Base-by-base conservation (phyloP, 345 rosid species). In the Kernera saxatilis region DNA sequence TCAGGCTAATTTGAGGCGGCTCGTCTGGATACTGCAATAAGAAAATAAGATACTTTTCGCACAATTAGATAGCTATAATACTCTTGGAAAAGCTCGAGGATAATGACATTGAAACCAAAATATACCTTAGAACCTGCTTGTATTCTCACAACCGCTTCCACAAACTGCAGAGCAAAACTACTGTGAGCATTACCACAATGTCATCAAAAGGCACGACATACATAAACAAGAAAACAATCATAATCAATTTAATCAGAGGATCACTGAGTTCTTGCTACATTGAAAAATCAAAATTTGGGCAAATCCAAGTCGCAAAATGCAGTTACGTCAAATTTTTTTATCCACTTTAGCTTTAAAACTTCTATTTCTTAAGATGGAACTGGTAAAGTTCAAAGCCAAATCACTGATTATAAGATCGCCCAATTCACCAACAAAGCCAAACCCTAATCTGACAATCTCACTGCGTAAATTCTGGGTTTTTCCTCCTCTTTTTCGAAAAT, bases 91-190 rank as follows among this genome's bases (percentile, higher is more conserved):
- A 35, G 5, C 54, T 66, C 18, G 4, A 56, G 1, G 21, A 57
- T n/a, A 49, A 56, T 15, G 43, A 39, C 10, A 69, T 14, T 8
- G 44, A 44, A 3, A 64, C 23, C 67, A 70, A 35, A 8, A 26
- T 10, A 2, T 78, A 90, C 98, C 96, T 87, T 70, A 22, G 82
- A 57, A 52, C 82, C 73, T 18, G 87, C 89, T 67, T 79, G 83
- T 37, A 93, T 84, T 30, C 76, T 82, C 64, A 93, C 57, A 64
- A 85, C 64, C 1, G 97, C 97, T 84, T 93, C 93, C 72, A 93
- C 98, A 71, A 93, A 93, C 98, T 90, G 84, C 80, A 84, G 61
- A 64, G 12, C 22, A 22, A 33, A 69, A 49, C 43, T 27, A 51
- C 5, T 5, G 12, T 39, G 6, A 61, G 40, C 61, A 39, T 51